Evolutionary conservation across 306 rosid genomes (phyloP).

Genomic region (Gastrolobium bilobum): DNA sequence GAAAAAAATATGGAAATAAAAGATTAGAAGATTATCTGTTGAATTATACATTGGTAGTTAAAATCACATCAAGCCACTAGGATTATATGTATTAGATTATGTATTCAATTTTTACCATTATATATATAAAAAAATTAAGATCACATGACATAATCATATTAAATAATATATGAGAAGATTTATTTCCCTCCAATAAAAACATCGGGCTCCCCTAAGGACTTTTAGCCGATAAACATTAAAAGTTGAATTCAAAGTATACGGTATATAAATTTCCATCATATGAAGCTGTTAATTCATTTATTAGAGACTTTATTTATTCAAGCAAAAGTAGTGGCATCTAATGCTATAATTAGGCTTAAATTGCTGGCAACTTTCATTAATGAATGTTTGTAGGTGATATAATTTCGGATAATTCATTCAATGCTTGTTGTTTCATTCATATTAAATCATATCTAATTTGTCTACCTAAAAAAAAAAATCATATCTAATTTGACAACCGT

Average conservation of each 20-base stretch:
- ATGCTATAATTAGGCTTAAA: constrained; percentile 11
- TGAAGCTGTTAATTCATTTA: constrained; percentile 24
- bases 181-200: no score
- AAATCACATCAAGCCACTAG: no score
- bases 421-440: constrained; percentile 1
- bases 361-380: constrained; percentile 10
- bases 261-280: background rate
- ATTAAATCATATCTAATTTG: background rate
- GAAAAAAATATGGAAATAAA: no score
- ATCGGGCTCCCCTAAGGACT: background rate
- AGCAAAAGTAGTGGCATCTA: constrained; percentile 28
- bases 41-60: no score
- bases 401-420: background rate
- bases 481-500: background rate
- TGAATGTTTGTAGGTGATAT: constrained; percentile 16
- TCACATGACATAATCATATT: no score
- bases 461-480: no score
- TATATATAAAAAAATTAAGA: no score
- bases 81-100: no score
- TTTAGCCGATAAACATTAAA: constrained; percentile 11
- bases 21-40: no score
- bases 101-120: no score
- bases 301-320: background rate
- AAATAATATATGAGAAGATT: no score
- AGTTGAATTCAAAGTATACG: constrained; percentile 2